Conservation (phyloP, 176 grass and related monocot species). For the Guadua angustifolia region DNA sequence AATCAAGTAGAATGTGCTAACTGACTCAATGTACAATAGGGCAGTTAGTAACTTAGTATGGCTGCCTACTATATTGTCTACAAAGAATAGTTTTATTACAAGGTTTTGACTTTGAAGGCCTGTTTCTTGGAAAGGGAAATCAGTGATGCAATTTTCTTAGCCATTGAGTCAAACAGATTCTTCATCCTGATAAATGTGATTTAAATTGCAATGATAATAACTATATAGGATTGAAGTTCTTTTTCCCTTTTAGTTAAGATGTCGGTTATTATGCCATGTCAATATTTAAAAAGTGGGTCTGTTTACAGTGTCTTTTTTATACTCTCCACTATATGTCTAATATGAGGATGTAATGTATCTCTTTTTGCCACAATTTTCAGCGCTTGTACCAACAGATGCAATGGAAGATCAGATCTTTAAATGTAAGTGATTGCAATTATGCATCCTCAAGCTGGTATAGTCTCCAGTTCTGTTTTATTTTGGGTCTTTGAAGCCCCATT, state of each 20-base stretch:
- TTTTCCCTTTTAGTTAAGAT: not conserved
- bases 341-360: conserved; percentile 21
- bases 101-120: conserved; percentile 18
- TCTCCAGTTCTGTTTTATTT: conserved; percentile 27
- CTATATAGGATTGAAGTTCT: not conserved
- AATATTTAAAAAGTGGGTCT: not conserved
- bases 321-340: conserved; percentile 15
- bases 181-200: not conserved
- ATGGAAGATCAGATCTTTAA: conserved; percentile 77
- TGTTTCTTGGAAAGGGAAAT: not conserved
- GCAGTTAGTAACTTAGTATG: conserved; percentile 24
- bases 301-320: conserved; percentile 23
- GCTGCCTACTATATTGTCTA: not conserved
- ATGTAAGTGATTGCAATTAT: conserved; percentile 65
- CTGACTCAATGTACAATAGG: not conserved
- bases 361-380: conserved; percentile 61
- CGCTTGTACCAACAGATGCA: conserved; percentile 84
- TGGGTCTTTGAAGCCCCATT: not conserved
- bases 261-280: not conserved
- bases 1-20: not conserved
- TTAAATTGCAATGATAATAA: conserved; percentile 5
- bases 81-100: conserved; percentile 10
- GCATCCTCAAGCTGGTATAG: conserved; percentile 32
- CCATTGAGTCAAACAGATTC: not conserved
- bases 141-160: not conserved